These are phyloP conservation scores for Chaetomiaceae sp. DNA, from an alignment of 2,329 filamentous ascomycete genomes.

Conservation along the genomic window DNA sequence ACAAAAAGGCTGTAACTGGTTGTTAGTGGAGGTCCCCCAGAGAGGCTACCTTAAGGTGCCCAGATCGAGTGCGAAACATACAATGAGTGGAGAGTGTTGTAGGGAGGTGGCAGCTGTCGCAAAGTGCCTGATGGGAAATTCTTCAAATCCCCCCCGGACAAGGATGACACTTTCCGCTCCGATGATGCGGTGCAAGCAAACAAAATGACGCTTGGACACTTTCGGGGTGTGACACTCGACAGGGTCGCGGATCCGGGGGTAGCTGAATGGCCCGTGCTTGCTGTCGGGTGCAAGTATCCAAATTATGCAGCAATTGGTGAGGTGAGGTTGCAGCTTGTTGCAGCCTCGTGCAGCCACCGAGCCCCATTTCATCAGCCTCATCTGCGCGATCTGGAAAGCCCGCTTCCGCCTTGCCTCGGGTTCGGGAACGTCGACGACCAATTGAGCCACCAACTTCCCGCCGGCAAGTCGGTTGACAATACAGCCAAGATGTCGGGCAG, in stretches of 20 bases:
- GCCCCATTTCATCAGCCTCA: slow-evolving; percentile 18
- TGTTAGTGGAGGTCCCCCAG: not conserved
- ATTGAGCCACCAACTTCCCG: slow-evolving; percentile 22
- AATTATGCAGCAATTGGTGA: not conserved
- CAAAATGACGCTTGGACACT: slow-evolving; percentile 7
- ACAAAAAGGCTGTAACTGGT: not conserved
- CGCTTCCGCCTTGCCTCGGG: slow-evolving; percentile 7
- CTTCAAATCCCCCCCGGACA: slow-evolving; percentile 1
- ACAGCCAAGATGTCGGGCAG: slow-evolving; percentile 69
- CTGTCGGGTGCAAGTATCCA: not conserved
- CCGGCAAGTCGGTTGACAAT: slow-evolving; percentile 8
- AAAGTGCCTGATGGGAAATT: not conserved
- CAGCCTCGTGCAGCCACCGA: slow-evolving; percentile 7
- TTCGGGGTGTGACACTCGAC: not conserved
- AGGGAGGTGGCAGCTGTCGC: not conserved
- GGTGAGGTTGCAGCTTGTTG: not conserved
- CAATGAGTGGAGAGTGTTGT: slow-evolving; percentile 13
- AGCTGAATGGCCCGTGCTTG: not conserved
- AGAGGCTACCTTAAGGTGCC: too few relatives aligned
- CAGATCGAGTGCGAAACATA: not conserved
- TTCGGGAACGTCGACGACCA: slow-evolving; percentile 20
- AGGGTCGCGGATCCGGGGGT: slow-evolving; percentile 6
- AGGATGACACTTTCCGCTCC: slow-evolving; percentile 6
- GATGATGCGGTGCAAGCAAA: slow-evolving; percentile 8
- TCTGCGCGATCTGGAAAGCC: slow-evolving; percentile 8